Conservation (phyloP, 768 basidiomycete genomes). For the Amanita muscaria region DNA sequence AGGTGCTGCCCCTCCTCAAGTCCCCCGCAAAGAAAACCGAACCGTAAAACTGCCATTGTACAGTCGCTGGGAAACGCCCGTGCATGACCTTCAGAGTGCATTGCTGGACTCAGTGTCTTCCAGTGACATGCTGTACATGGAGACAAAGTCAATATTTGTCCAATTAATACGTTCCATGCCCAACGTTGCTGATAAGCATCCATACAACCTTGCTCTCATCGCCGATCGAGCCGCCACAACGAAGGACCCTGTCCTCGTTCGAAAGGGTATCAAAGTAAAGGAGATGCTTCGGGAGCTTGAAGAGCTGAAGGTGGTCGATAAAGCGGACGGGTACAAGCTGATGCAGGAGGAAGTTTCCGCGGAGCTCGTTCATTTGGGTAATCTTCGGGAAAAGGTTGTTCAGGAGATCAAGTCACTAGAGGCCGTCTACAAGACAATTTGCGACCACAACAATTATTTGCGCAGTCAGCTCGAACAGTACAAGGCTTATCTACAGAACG, state of each 20-base stretch:
- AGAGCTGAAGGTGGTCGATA: constrained; percentile 79
- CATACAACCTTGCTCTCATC: constrained; percentile 80
- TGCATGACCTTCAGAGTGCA: constrained; percentile 94
- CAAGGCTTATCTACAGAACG: constrained; percentile 98
- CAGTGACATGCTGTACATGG: constrained; percentile 99
- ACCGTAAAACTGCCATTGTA: constrained; percentile 88
- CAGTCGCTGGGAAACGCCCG: constrained; percentile 98
- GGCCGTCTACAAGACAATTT: constrained; percentile 98
- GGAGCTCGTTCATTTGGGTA: constrained; percentile 93
- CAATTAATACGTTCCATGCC: constrained; percentile 95
- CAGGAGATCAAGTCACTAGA: constrained; percentile 89
- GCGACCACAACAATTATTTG: constrained; percentile 98
- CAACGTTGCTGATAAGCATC: constrained; percentile 70
- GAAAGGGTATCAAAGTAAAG: constrained; percentile 98
- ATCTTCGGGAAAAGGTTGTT: constrained; percentile 90
- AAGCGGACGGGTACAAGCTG: constrained; percentile 75
- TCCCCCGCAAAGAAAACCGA: constrained; percentile 96
- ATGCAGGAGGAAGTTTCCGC: constrained; percentile 97
- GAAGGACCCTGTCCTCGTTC: constrained; percentile 91
- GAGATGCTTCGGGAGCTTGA: constrained; percentile 97
- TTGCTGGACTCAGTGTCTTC: constrained; percentile 97
- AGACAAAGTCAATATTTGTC: constrained; percentile 98
- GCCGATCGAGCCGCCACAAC: constrained; percentile 96
- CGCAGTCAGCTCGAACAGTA: constrained; percentile 96
- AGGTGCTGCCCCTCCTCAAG: constrained; percentile 86